These are phyloP conservation scores for Hymenoscyphus repandus DNA, from an alignment of 2,329 filamentous ascomycete species.

Conservation along the genomic window DNA sequence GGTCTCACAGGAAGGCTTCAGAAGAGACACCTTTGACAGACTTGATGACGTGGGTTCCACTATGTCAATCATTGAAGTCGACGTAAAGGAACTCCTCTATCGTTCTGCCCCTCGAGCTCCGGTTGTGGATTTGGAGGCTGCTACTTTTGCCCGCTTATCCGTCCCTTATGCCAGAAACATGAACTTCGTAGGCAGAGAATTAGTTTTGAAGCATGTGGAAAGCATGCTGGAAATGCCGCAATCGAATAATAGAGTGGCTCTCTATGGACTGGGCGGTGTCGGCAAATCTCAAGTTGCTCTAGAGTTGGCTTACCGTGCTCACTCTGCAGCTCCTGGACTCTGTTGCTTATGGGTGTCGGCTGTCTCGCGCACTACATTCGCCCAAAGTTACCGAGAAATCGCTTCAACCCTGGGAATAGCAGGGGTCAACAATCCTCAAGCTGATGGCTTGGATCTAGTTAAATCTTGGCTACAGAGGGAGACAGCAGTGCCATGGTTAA, in stretches of 20 bases:
- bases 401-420: background rate
- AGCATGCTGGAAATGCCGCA: background rate
- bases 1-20: background rate
- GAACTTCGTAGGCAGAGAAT: too few relatives aligned
- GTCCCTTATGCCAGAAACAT: too few relatives aligned
- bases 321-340: too few relatives aligned
- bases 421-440: constrained; percentile 2
- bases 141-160: too few relatives aligned
- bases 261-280: constrained; percentile 1
- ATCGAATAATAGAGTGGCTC: constrained; percentile 1
- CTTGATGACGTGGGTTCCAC: background rate
- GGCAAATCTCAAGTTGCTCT: constrained; percentile 2
- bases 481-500: background rate
- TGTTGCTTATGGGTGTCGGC: constrained; percentile 2
- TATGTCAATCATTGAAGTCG: background rate
- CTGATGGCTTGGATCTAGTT: constrained; percentile 5
- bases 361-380: constrained; percentile 1
- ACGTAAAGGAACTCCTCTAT: background rate
- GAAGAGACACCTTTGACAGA: background rate
- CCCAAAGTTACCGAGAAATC: constrained; percentile 6
- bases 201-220: background rate
- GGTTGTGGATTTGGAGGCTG: too few relatives aligned
- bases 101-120: background rate
- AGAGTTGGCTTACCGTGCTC: background rate
- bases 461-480: constrained; percentile 2